Evolutionary conservation across 108 stramenopile genomes (phyloP).

Genomic region (Bacterosira constricta): DNA sequence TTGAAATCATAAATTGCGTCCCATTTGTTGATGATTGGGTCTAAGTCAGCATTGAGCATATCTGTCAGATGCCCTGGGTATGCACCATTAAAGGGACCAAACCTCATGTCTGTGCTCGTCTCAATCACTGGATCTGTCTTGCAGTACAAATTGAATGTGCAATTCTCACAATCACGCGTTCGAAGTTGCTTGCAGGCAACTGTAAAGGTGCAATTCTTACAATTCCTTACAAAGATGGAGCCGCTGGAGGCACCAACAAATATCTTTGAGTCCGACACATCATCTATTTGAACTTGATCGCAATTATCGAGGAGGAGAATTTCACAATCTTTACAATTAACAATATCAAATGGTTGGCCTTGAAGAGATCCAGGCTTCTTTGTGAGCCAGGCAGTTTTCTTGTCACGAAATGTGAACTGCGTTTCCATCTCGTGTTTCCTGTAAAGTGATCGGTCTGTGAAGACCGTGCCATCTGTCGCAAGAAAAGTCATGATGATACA

Average conservation of each 20-base stretch:
- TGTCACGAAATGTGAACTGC: conserved; percentile 71
- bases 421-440: conserved; percentile 76
- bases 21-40: conserved; percentile 64
- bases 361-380: conserved; percentile 64
- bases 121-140: conserved; percentile 88
- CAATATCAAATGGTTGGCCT: conserved; percentile 76
- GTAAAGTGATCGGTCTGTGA: conserved; percentile 55
- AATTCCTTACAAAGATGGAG: conserved; percentile 76
- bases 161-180: conserved; percentile 71
- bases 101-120: conserved; percentile 53
- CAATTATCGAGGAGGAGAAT: conserved; percentile 63
- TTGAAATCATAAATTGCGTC: conserved; percentile 81
- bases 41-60: conserved; percentile 54
- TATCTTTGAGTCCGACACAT: conserved; percentile 56
- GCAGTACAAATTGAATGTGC: conserved; percentile 67
- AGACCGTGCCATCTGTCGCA: conserved; percentile 77
- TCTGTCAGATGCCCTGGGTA: conserved; percentile 50
- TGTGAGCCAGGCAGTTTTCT: conserved; percentile 39
- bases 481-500: conserved; percentile 35
- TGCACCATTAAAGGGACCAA: conserved; percentile 73
- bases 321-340: conserved; percentile 55
- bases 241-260: conserved; percentile 80
- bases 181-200: conserved; percentile 83
- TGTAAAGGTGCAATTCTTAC: conserved; percentile 67
- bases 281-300: conserved; percentile 79